phyloP scores from a whole-genome alignment of 2,329 filamentous ascomycete genomes.

The Xylaria hypoxylon region DNA sequence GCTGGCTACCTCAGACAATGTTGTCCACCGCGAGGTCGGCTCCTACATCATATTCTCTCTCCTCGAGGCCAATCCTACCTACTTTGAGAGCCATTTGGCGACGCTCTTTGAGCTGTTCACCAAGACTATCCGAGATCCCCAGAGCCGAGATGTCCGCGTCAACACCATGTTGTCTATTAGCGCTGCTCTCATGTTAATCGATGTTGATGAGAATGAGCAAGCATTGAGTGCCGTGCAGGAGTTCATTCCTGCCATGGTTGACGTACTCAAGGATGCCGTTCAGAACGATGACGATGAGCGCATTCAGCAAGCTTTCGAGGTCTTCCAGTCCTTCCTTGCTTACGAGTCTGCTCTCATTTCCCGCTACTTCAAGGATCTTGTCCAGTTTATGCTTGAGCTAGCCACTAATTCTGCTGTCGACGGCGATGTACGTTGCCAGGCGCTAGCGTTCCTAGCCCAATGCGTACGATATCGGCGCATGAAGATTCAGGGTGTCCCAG shows the following conservation, averaged over 20 bases:
- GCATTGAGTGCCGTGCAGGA: slow-evolving; percentile 80
- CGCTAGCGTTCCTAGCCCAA: slow-evolving; percentile 93
- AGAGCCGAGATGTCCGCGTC: slow-evolving; percentile 91
- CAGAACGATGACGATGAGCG: slow-evolving; percentile 85
- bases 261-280: slow-evolving; percentile 86
- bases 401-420: slow-evolving; percentile 80
- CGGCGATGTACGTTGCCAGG: slow-evolving; percentile 88
- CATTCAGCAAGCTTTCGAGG: slow-evolving; percentile 91
- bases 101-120: slow-evolving; percentile 86
- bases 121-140: slow-evolving; percentile 88
- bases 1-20: slow-evolving; percentile 79
- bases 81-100: slow-evolving; percentile 82
- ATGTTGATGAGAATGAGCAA: slow-evolving; percentile 84
- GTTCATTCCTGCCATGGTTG: slow-evolving; percentile 88
- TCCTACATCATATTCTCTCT: slow-evolving; percentile 94
- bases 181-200: slow-evolving; percentile 86
- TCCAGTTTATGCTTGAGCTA: slow-evolving; percentile 94
- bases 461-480: slow-evolving; percentile 91
- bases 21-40: slow-evolving; percentile 86
- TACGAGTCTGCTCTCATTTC: slow-evolving; percentile 88
- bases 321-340: slow-evolving; percentile 93
- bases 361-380: slow-evolving; percentile 86
- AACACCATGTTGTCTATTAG: slow-evolving; percentile 94
- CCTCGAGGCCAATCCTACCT: slow-evolving; percentile 86
- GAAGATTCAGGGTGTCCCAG: slow-evolving; percentile 90